Base-by-base conservation (phyloP, 192 early-diverging fungal genomes). In the Phycomyces nitens region DNA sequence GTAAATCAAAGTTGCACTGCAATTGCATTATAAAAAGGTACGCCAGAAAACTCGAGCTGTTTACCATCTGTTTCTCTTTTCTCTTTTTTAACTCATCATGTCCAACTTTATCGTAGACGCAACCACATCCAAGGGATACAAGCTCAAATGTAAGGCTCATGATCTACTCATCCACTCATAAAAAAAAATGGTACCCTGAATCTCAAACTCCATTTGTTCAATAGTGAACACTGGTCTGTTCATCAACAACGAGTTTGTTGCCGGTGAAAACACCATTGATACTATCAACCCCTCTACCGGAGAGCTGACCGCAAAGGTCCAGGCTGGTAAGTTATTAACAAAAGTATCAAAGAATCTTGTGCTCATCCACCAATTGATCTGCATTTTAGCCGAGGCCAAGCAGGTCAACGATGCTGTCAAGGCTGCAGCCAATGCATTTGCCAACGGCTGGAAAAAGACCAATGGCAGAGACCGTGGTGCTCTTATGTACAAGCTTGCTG, bases 381-480 rank as follows among this genome's bases (percentile, higher is more conserved):
- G 76, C 40, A 73, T 77, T 18, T 82, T 86, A 72, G 90, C 86
- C 29, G 65, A 56, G 16, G 52, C 64, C 18, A 71, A 79, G 22
- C 87, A 92, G 53, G 82, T 91, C 10, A 82, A 90, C 53, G 62
- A 67, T 22, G 89, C 91, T 20, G 89, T 93, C 54, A 57, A 81
- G 7, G 81, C 85, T 29, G 93, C 91, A 11, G 77, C 77, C 49
- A 57, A 63, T 20, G 79, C 83, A 5, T 82, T 75, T 51, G 56
- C 76, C 0, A 74, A 73, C 5, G 65, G 70, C 18, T 92, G 90
- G 90, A 77, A 74, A 1, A 16, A 75, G 43, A 73, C 80, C 6
- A 53, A 77, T 0, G 73, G 79, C 22, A 22, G 67, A 54, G 59
- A 80, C 72, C 66, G 88, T 79, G 34, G 71, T 22, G 59, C 69